Percentiles rank a stretch among this genome's conserved stretches.
These are phyloP conservation scores for Ceratocystis harringtonii DNA, from an alignment of 2,329 filamentous ascomycete species.

Conservation along the genomic window DNA sequence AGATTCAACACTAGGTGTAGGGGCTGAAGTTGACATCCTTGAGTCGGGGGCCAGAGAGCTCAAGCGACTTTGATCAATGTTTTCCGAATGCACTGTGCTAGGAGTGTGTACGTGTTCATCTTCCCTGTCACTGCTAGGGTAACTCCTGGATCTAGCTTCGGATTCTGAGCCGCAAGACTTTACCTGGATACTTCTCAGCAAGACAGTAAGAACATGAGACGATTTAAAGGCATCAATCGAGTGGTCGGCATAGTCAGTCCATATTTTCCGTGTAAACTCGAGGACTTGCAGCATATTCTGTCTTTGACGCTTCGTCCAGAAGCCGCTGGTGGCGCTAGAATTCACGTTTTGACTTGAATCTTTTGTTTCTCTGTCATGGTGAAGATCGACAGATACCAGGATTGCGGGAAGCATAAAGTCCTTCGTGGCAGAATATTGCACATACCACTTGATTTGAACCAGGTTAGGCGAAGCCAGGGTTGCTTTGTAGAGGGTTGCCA, in stretches of 20 bases:
- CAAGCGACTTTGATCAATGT: neutral
- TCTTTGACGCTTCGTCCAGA: constrained; percentile 44
- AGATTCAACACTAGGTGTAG: neutral
- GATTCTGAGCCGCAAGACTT: neutral
- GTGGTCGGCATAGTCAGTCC: constrained; percentile 59
- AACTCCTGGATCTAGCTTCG: neutral
- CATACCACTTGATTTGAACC: constrained; percentile 59
- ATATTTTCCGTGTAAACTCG: constrained; percentile 60
- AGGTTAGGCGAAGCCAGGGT: constrained; percentile 57
- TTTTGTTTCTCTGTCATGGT: constrained; percentile 32
- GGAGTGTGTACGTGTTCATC: neutral
- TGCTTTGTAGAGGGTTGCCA: constrained; percentile 61
- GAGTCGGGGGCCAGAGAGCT: neutral
- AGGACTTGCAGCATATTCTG: constrained; percentile 63
- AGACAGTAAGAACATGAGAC: constrained; percentile 61
- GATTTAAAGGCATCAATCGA: constrained; percentile 89
- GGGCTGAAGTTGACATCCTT: neutral
- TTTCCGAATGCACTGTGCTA: neutral
- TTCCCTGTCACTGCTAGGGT: neutral
- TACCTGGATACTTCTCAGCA: constrained; percentile 55
- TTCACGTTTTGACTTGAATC: constrained; percentile 28
- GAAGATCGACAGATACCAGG: constrained; percentile 68
- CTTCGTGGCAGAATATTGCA: constrained; percentile 63
- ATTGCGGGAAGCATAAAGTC: constrained; percentile 80
- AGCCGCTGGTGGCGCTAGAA: neutral